phyloP scores from a whole-genome alignment of 1,139 yeast genomes.

The Cylindricascospora bacillispora region DNA sequence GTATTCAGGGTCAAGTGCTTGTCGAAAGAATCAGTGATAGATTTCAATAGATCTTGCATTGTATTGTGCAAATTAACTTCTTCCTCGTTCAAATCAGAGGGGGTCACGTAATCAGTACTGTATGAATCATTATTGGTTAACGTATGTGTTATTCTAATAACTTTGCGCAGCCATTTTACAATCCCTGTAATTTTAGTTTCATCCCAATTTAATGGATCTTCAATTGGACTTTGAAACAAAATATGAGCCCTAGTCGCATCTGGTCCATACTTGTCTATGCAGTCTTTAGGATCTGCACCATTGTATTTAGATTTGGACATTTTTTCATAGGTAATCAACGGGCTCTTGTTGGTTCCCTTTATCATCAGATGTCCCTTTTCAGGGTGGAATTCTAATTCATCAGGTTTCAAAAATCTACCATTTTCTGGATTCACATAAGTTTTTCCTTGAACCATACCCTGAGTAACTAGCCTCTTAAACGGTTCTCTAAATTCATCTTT shows the following conservation, averaged over 20 bases:
- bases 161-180: constrained; percentile 70
- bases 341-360: constrained; percentile 36
- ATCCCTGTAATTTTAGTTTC: constrained; percentile 76
- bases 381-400: constrained; percentile 43
- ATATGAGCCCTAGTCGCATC: constrained; percentile 92
- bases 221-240: constrained; percentile 84
- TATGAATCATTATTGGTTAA: constrained; percentile 10
- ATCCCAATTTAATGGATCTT: constrained; percentile 80
- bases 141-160: constrained; percentile 33
- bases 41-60: constrained; percentile 36
- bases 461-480: constrained; percentile 65
- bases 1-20: constrained; percentile 62
- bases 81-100: constrained; percentile 25
- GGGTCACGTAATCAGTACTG: constrained; percentile 7
- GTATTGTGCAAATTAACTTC: constrained; percentile 51
- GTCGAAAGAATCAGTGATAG: constrained; percentile 48
- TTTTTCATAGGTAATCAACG: constrained; percentile 60
- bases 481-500: constrained; percentile 58
- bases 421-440: constrained; percentile 62
- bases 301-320: constrained; percentile 94
- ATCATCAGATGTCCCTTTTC: constrained; percentile 30
- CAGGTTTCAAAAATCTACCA: constrained; percentile 66
- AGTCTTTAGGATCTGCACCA: constrained; percentile 80
- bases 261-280: constrained; percentile 74
- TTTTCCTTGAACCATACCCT: constrained; percentile 96